Conservation (phyloP, 148 eudicot genomes). For the Fagopyrum tataricum region DNA sequence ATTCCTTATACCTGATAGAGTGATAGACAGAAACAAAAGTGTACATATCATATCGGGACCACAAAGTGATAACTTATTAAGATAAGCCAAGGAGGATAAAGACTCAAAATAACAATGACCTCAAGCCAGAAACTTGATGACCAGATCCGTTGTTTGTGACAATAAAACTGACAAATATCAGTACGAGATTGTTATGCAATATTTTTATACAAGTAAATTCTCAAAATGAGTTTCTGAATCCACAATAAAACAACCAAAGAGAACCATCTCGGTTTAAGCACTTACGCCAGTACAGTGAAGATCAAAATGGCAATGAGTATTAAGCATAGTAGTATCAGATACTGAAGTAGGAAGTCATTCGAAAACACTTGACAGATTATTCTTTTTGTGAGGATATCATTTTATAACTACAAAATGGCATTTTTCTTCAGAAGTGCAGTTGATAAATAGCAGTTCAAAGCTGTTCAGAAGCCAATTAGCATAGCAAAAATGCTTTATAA, state of each 20-base stretch:
- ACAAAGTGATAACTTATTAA: neutral
- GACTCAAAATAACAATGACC: slow-evolving; percentile 24
- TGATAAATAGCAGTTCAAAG: neutral
- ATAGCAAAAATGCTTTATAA: neutral
- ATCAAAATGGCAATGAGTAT: slow-evolving; percentile 67
- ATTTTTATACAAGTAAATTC: neutral
- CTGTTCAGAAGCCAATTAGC: neutral
- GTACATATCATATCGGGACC: neutral
- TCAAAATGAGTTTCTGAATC: slow-evolving; percentile 2
- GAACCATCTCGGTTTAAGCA: slow-evolving; percentile 13
- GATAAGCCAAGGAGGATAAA: neutral
- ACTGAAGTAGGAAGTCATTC: slow-evolving; percentile 40
- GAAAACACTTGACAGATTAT: neutral
- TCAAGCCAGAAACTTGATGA: slow-evolving; percentile 59
- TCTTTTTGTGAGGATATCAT: neutral
- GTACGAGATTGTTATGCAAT: neutral
- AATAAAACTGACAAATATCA: slow-evolving; percentile 52
- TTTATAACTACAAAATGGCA: too few relatives aligned
- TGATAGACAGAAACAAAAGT: slow-evolving; percentile 22
- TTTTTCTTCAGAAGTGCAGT: too few relatives aligned
- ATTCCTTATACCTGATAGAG: slow-evolving; percentile 71
- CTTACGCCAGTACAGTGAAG: slow-evolving; percentile 97
- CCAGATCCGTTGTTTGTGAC: slow-evolving; percentile 87
- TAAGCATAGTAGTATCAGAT: slow-evolving; percentile 64
- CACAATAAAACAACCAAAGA: neutral